phyloP scores from a whole-genome alignment of 2,329 filamentous ascomycete species.

The Neonectria magnoliae region DNA sequence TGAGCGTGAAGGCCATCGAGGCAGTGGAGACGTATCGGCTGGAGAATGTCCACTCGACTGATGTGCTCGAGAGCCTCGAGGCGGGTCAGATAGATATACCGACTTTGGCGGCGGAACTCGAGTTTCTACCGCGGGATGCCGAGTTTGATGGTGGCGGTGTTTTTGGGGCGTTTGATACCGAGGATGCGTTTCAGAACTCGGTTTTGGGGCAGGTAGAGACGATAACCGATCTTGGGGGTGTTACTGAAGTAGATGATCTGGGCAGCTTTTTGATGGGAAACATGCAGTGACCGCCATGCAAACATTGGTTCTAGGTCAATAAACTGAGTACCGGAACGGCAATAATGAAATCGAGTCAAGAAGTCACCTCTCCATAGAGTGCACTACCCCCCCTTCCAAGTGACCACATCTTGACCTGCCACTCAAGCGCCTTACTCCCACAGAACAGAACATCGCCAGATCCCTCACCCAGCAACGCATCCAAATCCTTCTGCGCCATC shows the following conservation, averaged over 20 bases:
- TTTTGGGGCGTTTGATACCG: constrained; percentile 13
- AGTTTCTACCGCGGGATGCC: constrained; percentile 6
- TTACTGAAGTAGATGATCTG: not conserved
- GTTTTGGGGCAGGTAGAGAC: not conserved
- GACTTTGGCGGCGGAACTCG: not conserved
- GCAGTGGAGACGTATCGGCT: constrained; percentile 26
- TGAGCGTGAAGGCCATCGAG: constrained; percentile 32
- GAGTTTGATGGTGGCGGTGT: constrained; percentile 10
- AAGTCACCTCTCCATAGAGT: constrained; percentile 9
- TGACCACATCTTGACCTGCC: constrained; percentile 40
- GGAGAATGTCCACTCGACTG: not conserved
- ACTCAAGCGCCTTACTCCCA: constrained; percentile 39
- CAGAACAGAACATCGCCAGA: constrained; percentile 27
- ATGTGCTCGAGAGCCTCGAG: constrained; percentile 11
- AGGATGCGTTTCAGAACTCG: not conserved
- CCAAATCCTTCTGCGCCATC: constrained; percentile 20
- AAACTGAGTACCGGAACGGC: not conserved
- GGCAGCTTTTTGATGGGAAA: constrained; percentile 4
- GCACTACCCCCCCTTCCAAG: constrained; percentile 6
- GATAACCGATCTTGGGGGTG: not conserved
- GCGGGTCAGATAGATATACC: not conserved
- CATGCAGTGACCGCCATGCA: not conserved
- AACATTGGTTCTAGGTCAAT: no score
- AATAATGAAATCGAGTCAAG: not conserved
- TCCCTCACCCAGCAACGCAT: not conserved